Evolutionary conservation across 2,329 filamentous ascomycete species (phyloP).

Genomic region (Trichoderma arundinaceum): DNA sequence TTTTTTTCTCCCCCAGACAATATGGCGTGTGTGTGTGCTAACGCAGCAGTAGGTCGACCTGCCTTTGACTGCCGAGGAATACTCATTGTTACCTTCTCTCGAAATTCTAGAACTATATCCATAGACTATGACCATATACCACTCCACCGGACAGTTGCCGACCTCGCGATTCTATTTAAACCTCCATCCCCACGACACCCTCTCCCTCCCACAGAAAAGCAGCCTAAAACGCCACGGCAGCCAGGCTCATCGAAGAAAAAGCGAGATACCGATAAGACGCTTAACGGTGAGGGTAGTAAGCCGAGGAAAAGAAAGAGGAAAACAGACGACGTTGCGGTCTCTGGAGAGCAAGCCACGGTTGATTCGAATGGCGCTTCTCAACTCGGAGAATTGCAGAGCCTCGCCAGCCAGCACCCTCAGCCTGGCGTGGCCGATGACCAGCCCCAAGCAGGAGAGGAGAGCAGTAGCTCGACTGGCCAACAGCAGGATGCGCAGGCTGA

Average conservation of each 20-base stretch:
- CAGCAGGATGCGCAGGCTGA: constrained; percentile 18
- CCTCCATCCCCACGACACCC: constrained; percentile 49
- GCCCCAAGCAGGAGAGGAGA: constrained; percentile 23
- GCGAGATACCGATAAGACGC: constrained; percentile 35
- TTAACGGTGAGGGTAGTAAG: constrained; percentile 38
- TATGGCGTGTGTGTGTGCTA: constrained; percentile 14
- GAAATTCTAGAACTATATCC: constrained; percentile 53
- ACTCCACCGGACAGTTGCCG: constrained; percentile 60
- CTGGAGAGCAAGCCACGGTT: not conserved
- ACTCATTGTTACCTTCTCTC: constrained; percentile 57
- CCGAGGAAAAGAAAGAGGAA: constrained; percentile 44
- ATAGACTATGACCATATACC: constrained; percentile 63
- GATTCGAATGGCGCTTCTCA: not conserved
- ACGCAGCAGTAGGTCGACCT: constrained; percentile 53
- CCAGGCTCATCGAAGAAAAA: constrained; percentile 41
- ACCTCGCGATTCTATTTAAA: constrained; percentile 55
- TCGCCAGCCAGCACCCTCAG: not conserved
- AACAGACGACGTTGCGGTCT: constrained; percentile 6
- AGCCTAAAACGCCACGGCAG: constrained; percentile 39
- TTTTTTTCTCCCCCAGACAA: not conserved
- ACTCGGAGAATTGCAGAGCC: not conserved
- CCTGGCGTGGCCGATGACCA: constrained; percentile 15
- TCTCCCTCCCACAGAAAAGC: constrained; percentile 39
- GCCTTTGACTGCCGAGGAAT: constrained; percentile 64
- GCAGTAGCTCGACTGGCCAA: not conserved